phyloP scores from a whole-genome alignment of 108 stramenopile species.

The Pseudonitzschia multiseries region DNA sequence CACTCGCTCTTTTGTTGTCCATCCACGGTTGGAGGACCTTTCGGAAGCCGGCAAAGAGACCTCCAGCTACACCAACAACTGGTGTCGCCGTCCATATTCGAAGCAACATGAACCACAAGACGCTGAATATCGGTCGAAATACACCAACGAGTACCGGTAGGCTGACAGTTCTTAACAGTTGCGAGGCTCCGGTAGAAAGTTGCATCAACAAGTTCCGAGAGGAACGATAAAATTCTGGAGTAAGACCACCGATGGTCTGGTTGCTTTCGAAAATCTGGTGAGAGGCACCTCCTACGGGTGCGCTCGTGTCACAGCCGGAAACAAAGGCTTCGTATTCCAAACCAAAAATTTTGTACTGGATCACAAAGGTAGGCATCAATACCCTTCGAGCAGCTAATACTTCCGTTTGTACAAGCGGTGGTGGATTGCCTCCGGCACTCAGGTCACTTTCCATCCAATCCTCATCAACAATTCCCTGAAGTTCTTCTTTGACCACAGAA shows the following conservation, averaged over 20 bases:
- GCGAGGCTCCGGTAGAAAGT: slow-evolving; percentile 11
- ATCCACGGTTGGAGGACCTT: slow-evolving; percentile 78
- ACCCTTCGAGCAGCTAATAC: slow-evolving; percentile 62
- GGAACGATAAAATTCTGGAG: slow-evolving; percentile 30
- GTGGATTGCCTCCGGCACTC: background rate
- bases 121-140: slow-evolving; percentile 14
- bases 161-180: slow-evolving; percentile 6
- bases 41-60: slow-evolving; percentile 62
- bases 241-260: background rate
- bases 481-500: slow-evolving; percentile 56
- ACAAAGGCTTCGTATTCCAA: slow-evolving; percentile 71
- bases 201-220: slow-evolving; percentile 34
- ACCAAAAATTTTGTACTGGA: slow-evolving; percentile 74
- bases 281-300: slow-evolving; percentile 65
- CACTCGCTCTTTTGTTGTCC: slow-evolving; percentile 50
- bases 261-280: slow-evolving; percentile 48
- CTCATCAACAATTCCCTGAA: slow-evolving; percentile 51
- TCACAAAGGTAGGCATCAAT: slow-evolving; percentile 78
- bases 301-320: slow-evolving; percentile 68
- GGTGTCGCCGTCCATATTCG: slow-evolving; percentile 45
- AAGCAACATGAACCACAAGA: slow-evolving; percentile 34
- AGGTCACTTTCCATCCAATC: slow-evolving; percentile 18
- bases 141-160: slow-evolving; percentile 13
- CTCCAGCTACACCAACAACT: slow-evolving; percentile 55
- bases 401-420: slow-evolving; percentile 60